phyloP scores from a whole-genome alignment of 2,329 filamentous ascomycete genomes.

The Ceratocystis cubensis region DNA sequence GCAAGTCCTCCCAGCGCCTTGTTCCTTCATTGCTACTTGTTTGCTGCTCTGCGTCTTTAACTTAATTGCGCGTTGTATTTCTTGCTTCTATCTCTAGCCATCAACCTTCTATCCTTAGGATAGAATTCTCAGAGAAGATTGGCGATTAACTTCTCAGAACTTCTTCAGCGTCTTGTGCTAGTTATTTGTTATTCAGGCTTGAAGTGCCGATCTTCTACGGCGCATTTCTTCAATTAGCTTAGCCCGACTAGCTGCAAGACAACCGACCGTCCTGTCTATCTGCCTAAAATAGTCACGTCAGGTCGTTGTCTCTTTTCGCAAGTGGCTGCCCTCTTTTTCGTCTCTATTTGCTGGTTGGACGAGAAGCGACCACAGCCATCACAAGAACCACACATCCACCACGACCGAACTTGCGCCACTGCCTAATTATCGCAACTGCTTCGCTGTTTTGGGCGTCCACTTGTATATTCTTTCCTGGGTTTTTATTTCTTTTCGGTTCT shows the following conservation, averaged over 20 bases:
- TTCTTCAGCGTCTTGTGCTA: too few relatives aligned
- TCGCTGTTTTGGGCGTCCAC: background rate
- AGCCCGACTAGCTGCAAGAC: background rate
- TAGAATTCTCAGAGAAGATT: too few relatives aligned
- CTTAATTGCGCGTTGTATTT: too few relatives aligned
- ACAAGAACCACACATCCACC: background rate
- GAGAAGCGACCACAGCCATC: background rate
- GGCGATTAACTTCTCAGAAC: too few relatives aligned
- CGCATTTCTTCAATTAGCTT: background rate
- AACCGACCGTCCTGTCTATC: background rate
- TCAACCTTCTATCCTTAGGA: too few relatives aligned
- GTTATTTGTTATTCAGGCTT: too few relatives aligned
- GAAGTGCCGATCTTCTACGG: background rate
- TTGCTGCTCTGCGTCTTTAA: background rate
- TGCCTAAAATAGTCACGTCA: conserved; percentile 1
- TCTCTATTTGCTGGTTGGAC: background rate
- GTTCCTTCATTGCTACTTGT: too few relatives aligned
- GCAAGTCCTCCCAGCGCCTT: too few relatives aligned
- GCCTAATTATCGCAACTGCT: conserved; percentile 1
- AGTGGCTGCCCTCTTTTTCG: background rate
- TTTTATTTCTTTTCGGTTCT: background rate
- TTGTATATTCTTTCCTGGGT: background rate
- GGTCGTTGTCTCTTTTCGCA: conserved; percentile 1
- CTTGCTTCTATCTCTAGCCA: too few relatives aligned
- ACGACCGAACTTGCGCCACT: background rate